Conservation (phyloP, 129 eudicot species). For the Helianthus annuus region HanXRQr2.0-SUNRISE NC_035435.2:20646532-20647031, state of each 20-base stretch:
- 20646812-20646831: conserved; percentile 10
- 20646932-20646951: background rate
- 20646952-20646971: background rate
- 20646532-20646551: conserved; percentile 6
- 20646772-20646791: background rate
- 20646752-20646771: conserved; percentile 9
- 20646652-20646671: no score
- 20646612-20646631: background rate
- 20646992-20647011: background rate
- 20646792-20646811: background rate
- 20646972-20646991: background rate
- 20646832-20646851: conserved; percentile 10
- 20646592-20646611: background rate
- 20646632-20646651: background rate
- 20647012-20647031: background rate
- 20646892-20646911: conserved; percentile 16
- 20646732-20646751: background rate
- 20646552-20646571: conserved; percentile 18
- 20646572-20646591: background rate
- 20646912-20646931: background rate
- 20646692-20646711: background rate
- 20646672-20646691: background rate
- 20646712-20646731: conserved; percentile 13
- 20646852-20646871: background rate
- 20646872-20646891: conserved; percentile 20